Percentiles rank a stretch among this genome's conserved stretches.
phyloP scores from a whole-genome alignment of 768 basidiomycete species.

The Suillus brevipes region DNA sequence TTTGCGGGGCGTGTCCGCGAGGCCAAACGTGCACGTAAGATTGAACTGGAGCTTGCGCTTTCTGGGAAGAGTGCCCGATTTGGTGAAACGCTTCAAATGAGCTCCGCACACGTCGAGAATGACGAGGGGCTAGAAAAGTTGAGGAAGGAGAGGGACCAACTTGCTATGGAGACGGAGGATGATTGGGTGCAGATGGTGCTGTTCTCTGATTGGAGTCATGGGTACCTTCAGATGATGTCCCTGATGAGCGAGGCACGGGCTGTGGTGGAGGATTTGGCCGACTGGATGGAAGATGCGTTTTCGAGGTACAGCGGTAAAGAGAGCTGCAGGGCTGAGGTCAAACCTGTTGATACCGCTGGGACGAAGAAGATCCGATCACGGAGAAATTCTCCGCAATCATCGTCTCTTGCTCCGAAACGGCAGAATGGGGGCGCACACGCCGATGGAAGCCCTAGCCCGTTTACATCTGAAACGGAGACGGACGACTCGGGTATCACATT shows the following conservation, averaged over 20 bases:
- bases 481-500: constrained; percentile 74
- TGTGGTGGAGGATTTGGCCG: constrained; percentile 79
- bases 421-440: constrained; percentile 4
- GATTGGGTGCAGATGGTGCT: constrained; percentile 95
- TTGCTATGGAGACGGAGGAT: constrained; percentile 74
- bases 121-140: constrained; percentile 39
- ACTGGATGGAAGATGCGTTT: constrained; percentile 90
- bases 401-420: constrained; percentile 24
- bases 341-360: constrained; percentile 16
- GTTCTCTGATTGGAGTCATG: constrained; percentile 96
- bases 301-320: constrained; percentile 32
- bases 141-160: constrained; percentile 58
- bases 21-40: constrained; percentile 83
- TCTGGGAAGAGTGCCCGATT: constrained; percentile 63
- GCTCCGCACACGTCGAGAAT: constrained; percentile 35
- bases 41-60: constrained; percentile 64
- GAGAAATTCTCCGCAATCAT: constrained; percentile 23
- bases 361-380: constrained; percentile 28
- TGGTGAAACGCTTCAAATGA: constrained; percentile 67
- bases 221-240: constrained; percentile 92
- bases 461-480: constrained; percentile 59
- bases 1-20: constrained; percentile 94
- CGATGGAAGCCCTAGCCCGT: constrained; percentile 28
- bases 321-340: constrained; percentile 20
- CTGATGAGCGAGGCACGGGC: constrained; percentile 81